Base-by-base conservation (phyloP, 1,284 basidiomycete genomes). In the Leccinum pachyderme region DNA sequence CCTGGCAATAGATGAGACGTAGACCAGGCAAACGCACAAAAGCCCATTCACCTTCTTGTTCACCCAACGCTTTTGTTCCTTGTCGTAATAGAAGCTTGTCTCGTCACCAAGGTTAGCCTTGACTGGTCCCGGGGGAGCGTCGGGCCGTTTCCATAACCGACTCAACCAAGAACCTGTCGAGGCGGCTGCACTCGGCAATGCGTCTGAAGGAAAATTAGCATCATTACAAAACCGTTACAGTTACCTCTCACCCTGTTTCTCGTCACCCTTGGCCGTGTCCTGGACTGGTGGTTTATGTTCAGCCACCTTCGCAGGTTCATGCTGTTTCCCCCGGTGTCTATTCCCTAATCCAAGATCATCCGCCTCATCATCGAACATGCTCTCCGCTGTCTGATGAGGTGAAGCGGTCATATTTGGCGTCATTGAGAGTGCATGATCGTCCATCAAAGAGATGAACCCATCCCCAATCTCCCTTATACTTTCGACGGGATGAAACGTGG, bases 301-400 rank as follows among this genome's bases (percentile, higher is more conserved):
- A 11, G 61, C 61, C 46, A 54, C 60, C 47, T 63, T 68, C 49
- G 68, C 63, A 24, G 63, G 63, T 15, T 68, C 63, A 4, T 66
- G 63, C 51, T 75, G 74, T 54, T 73, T 76, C 37, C 64, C 72
- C 70, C 73, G 80, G 50, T 63, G 68, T 31, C 75, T 76, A 67
- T 98, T 99, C 11, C 95, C 93, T 56, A 99, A 81, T 2, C 97
- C 96, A 37, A 98, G 81, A 63, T 98, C 93, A 50, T 95, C 93
- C 5, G 88, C 86, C 18, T 91, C 91, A 4, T 90, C 86, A 4
- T 84, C 83, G 29, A 81, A 73, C 22, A 33, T 24, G 25, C 70
- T 71, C 48, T 66, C 58, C 45, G 64, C 61, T 28, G 66, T 46
- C 59, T 62, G 51, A 65, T 32, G 29, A 61, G 62, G 37, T 63